phyloP scores from a whole-genome alignment of 2,329 filamentous ascomycete genomes.

The Penicillium oxalicum region DNA sequence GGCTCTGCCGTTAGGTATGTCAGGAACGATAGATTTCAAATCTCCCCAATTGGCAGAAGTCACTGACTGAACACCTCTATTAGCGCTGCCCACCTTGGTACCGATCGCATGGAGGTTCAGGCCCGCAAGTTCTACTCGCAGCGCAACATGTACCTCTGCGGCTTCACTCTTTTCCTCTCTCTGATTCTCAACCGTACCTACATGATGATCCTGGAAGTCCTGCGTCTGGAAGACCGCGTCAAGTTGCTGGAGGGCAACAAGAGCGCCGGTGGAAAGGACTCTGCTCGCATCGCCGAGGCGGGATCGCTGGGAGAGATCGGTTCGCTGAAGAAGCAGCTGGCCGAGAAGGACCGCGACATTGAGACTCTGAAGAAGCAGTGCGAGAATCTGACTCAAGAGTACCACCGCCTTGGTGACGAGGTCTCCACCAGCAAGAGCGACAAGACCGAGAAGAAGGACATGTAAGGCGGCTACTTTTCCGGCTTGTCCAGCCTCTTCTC shows the following conservation, averaged over 20 bases:
- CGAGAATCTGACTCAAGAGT: conserved; percentile 75
- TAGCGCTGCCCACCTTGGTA: conserved; percentile 69
- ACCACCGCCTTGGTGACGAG: conserved; percentile 78
- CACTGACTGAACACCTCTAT: conserved; percentile 18
- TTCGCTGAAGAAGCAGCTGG: conserved; percentile 66
- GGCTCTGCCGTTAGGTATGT: conserved; percentile 48
- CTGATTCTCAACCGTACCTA: conserved; percentile 98
- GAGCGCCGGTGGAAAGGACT: conserved; percentile 57
- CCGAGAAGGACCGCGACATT: conserved; percentile 73
- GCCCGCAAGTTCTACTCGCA: conserved; percentile 99
- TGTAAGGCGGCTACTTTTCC: conserved; percentile 32
- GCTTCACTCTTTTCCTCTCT: conserved; percentile 97
- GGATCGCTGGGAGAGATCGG: conserved; percentile 68
- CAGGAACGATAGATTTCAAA: background rate
- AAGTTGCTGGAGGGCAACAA: conserved; percentile 70
- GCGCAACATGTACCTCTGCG: conserved; percentile 99
- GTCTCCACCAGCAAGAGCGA: conserved; percentile 52
- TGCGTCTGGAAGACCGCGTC: conserved; percentile 87
- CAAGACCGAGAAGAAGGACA: conserved; percentile 50
- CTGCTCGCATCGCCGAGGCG: conserved; percentile 64
- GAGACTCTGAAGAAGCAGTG: conserved; percentile 89
- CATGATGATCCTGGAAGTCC: conserved; percentile 88
- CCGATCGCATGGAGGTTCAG: conserved; percentile 96
- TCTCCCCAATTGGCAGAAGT: too few relatives aligned
- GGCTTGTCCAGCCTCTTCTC: background rate